Conservation (phyloP, 441 rosid species). For the Mallotus repandus region DNA sequence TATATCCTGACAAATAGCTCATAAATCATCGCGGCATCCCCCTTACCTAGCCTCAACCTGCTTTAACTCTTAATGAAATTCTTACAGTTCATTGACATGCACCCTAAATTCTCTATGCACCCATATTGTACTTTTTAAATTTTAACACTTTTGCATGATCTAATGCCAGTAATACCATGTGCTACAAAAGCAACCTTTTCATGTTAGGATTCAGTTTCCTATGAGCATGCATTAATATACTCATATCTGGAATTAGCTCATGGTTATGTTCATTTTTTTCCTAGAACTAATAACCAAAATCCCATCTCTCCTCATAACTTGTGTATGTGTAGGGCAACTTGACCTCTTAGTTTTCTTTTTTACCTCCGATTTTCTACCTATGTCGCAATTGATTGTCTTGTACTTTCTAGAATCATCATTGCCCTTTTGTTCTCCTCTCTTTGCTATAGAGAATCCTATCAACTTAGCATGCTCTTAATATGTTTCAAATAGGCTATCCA, state of each 20-base stretch:
- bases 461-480: too few species aligned
- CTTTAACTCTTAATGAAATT: background rate
- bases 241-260: background rate
- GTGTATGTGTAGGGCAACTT: too few species aligned
- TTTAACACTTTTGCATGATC: background rate
- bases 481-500: too few species aligned
- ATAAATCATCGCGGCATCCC: background rate
- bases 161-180: background rate
- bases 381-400: too few species aligned
- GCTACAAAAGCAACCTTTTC: background rate
- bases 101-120: background rate
- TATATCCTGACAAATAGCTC: background rate
- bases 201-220: background rate
- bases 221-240: background rate
- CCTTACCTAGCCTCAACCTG: background rate
- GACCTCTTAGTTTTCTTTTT: too few species aligned
- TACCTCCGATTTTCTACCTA: too few species aligned
- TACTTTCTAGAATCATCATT: too few species aligned
- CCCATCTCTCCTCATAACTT: too few species aligned
- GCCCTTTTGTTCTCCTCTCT: too few species aligned
- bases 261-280: background rate
- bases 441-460: too few species aligned
- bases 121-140: background rate
- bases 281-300: too few species aligned
- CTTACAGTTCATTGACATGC: background rate